Conservation (phyloP, 1,139 yeast species). For the Debaryomyces subglobosus region DNA sequence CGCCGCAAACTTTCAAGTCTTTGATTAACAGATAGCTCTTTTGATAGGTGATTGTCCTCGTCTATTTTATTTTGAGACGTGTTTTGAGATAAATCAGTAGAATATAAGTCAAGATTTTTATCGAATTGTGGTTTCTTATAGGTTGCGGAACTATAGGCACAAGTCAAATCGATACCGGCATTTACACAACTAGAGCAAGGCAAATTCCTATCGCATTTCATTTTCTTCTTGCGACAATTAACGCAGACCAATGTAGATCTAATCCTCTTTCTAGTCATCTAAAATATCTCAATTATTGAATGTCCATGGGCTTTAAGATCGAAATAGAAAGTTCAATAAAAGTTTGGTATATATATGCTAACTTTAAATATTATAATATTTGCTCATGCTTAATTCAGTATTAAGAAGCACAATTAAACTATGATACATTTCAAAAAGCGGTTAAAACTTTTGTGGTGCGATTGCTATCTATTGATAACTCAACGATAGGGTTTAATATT, state of each 20-base stretch:
- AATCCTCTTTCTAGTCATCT: slow-evolving; percentile 9
- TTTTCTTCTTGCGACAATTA: slow-evolving; percentile 13
- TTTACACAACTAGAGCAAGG: slow-evolving; percentile 13
- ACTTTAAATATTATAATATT: too few relatives aligned
- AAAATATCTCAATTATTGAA: background rate
- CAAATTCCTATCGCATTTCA: slow-evolving; percentile 13
- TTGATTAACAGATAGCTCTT: slow-evolving; percentile 6
- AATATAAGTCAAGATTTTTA: background rate
- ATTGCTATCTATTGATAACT: background rate
- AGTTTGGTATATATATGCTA: too few relatives aligned
- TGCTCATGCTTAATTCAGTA: background rate
- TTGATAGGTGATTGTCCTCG: background rate
- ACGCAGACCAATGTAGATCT: slow-evolving; percentile 13
- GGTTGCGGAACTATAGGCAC: slow-evolving; percentile 11
- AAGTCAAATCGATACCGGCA: slow-evolving; percentile 8
- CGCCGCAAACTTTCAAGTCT: slow-evolving; percentile 12
- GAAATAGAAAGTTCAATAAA: too few relatives aligned
- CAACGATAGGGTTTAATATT: too few relatives aligned
- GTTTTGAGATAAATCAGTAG: background rate
- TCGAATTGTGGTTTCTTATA: background rate
- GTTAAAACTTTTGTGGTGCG: background rate
- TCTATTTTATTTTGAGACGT: background rate
- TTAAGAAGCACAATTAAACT: background rate
- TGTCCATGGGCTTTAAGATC: background rate
- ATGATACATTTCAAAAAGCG: background rate